phyloP scores from a whole-genome alignment of 805 yeast genomes.

The Ogataea dorogensis region DNA sequence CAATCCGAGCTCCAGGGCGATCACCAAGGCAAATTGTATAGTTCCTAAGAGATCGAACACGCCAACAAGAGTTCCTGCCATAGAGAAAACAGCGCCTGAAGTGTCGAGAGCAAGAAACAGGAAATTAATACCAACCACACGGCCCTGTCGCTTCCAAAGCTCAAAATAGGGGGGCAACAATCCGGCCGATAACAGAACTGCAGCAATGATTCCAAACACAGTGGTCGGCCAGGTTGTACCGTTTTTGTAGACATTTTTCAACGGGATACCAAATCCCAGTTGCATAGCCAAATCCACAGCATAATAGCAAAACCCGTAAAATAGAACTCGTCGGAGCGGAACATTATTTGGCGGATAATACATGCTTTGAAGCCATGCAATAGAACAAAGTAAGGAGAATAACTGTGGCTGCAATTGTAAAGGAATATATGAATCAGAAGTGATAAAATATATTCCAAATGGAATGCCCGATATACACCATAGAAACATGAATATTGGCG shows the following conservation, averaged over 20 bases:
- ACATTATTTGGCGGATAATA: conserved; percentile 67
- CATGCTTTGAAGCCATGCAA: conserved; percentile 65
- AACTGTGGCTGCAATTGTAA: conserved; percentile 85
- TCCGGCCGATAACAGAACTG: conserved; percentile 49
- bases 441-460: conserved; percentile 78
- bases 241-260: conserved; percentile 46
- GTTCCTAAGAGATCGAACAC: conserved; percentile 75
- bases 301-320: conserved; percentile 39
- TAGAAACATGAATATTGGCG: conserved; percentile 84
- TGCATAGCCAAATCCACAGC: conserved; percentile 57
- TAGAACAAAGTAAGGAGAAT: conserved; percentile 65
- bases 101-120: conserved; percentile 73
- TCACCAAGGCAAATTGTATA: conserved; percentile 69
- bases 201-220: conserved; percentile 49
- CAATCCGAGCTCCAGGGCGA: conserved; percentile 76
- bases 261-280: conserved; percentile 67
- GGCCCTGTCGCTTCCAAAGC: conserved; percentile 48
- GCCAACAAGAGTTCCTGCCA: conserved; percentile 57
- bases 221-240: conserved; percentile 46
- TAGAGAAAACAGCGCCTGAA: conserved; percentile 75
- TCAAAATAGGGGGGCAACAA: conserved; percentile 57
- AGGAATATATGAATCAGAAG: conserved; percentile 69
- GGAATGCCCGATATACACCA: conserved; percentile 82
- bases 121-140: conserved; percentile 75
- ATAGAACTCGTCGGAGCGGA: conserved; percentile 36